phyloP scores from a whole-genome alignment of 73 alveolate species.

The Paramecium tetraurelia region DNA sequence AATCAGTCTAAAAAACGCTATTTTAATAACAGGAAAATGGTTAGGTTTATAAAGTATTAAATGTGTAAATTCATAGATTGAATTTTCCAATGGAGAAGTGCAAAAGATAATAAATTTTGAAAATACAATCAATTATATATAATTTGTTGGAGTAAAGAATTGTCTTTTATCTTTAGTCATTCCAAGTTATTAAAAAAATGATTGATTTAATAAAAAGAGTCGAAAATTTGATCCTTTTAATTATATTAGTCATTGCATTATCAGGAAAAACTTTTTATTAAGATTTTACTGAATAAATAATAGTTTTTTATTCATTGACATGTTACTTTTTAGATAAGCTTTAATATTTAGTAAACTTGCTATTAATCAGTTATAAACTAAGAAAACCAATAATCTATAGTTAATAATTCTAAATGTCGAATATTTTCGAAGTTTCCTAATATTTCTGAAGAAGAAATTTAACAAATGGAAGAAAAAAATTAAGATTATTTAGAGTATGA shows the following conservation, averaged over 20 bases:
- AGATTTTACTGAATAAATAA: background rate
- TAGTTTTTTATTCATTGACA: background rate
- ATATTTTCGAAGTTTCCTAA: background rate
- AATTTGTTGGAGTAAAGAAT: background rate
- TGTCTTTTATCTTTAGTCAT: background rate
- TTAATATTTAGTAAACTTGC: background rate
- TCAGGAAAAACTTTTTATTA: background rate
- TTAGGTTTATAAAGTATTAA: background rate
- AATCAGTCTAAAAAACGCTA: background rate
- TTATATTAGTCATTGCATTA: background rate
- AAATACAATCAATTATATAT: background rate
- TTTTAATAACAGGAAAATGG: background rate
- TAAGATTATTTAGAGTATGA: background rate
- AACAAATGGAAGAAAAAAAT: background rate
- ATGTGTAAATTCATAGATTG: background rate
- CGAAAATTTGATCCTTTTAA: constrained; percentile 1
- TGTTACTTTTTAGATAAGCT: background rate
- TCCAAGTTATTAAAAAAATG: background rate
- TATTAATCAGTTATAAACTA: background rate
- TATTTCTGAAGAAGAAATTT: background rate
- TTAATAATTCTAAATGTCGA: background rate
- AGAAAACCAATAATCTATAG: background rate
- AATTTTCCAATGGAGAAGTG: constrained; percentile 5
- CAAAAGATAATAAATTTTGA: background rate
- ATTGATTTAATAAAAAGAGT: background rate